Percentiles rank a stretch among this genome's conserved stretches.
phyloP scores from a whole-genome alignment of 2,329 filamentous ascomycete genomes.

The Beauveria varroae region DNA sequence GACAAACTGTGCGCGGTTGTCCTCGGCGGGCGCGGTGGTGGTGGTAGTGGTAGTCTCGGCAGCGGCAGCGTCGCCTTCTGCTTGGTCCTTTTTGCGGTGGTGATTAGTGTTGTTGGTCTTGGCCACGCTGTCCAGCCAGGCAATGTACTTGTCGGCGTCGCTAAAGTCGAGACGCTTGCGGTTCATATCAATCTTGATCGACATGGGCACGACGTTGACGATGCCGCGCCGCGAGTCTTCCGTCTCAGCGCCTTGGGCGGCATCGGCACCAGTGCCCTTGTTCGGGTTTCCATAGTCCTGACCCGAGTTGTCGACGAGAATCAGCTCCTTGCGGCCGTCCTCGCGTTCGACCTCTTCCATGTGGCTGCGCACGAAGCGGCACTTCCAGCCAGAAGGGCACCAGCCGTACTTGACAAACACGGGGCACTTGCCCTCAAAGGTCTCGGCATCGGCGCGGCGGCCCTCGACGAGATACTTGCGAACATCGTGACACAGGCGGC shows the following conservation, averaged over 20 bases:
- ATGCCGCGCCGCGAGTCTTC: constrained; percentile 55
- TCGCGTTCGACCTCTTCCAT: constrained; percentile 70
- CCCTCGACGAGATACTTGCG: constrained; percentile 78
- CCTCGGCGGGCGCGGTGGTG: constrained; percentile 40
- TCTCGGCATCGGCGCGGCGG: constrained; percentile 70
- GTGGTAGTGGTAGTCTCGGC: constrained; percentile 27
- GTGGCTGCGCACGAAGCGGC: constrained; percentile 82
- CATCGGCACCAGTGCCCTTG: constrained; percentile 17
- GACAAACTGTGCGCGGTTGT: constrained; percentile 71
- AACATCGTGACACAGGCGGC: constrained; percentile 76
- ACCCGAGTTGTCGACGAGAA: constrained; percentile 48
- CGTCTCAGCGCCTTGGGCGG: constrained; percentile 30
- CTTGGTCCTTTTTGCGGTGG: constrained; percentile 34
- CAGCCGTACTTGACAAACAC: constrained; percentile 68
- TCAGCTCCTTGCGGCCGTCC: constrained; percentile 76
- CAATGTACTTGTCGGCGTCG: constrained; percentile 66
- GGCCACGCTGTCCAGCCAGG: constrained; percentile 66
- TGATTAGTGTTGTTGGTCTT: constrained; percentile 31
- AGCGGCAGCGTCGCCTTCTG: neutral
- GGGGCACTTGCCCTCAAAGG: constrained; percentile 72
- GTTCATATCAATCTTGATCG: constrained; percentile 66
- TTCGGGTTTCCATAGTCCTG: constrained; percentile 10
- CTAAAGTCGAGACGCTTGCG: constrained; percentile 64
- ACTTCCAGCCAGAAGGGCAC: constrained; percentile 88
- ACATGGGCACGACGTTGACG: constrained; percentile 64